A percentile compares a stretch with the other conserved stretches of the same genome.
Conservation (phyloP, 164 flowering plant species). For the Aristolochia contorta region DNA sequence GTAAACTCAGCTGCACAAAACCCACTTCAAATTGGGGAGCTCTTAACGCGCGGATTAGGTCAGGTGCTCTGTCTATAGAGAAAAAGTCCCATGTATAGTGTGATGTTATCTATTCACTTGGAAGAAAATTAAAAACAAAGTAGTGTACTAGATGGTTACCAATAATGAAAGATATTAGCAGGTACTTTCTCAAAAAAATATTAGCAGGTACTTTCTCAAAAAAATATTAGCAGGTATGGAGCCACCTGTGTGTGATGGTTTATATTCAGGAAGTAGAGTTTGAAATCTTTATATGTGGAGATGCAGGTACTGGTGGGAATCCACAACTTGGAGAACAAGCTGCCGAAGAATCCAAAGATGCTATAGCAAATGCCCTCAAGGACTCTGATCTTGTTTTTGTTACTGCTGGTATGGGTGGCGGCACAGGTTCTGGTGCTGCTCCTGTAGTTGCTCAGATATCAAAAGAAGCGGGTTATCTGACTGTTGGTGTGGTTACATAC, state of each 20-base stretch:
- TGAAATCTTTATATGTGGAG: conserved; percentile 4
- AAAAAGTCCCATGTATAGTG: neutral
- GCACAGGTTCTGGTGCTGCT: conserved; percentile 99
- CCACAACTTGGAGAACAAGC: conserved; percentile 95
- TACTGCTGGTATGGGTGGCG: conserved; percentile 99
- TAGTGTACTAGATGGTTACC: neutral
- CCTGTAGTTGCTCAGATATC: conserved; percentile 95
- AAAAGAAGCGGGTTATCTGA: conserved; percentile 91
- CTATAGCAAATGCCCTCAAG: conserved; percentile 73
- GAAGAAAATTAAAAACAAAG: neutral
- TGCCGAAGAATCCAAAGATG: conserved; percentile 95
- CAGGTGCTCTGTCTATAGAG: conserved; percentile 12
- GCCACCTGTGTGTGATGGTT: no score
- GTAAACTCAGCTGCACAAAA: conserved; percentile 74
- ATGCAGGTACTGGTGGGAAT: conserved; percentile 96
- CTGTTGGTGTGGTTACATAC: conserved; percentile 97
- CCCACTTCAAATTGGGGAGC: conserved; percentile 95
- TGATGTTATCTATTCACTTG: neutral
- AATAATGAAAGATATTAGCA: no score
- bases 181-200: no score
- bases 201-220: no score
- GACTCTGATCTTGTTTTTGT: conserved; percentile 96
- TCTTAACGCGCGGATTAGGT: conserved; percentile 98
- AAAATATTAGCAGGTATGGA: no score
- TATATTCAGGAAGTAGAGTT: no score